Conservation (phyloP, 2,329 filamentous ascomycete genomes). For the Nemania serpens region DNA sequence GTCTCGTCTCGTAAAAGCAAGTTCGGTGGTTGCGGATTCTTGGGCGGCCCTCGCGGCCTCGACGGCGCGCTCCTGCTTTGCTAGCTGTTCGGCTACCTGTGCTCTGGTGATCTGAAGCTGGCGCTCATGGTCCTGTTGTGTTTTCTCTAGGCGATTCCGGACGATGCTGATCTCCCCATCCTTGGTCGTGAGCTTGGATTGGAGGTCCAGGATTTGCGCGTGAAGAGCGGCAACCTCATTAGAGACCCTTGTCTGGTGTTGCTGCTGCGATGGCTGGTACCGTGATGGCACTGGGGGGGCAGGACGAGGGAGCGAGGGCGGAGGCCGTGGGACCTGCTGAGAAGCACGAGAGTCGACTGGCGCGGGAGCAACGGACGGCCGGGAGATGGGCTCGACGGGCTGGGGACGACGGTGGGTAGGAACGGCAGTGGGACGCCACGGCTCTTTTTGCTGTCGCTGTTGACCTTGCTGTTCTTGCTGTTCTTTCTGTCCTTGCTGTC, state of each 20-base stretch:
- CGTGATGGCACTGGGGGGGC: constrained; percentile 40
- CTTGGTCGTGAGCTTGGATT: constrained; percentile 64
- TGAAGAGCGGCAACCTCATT: constrained; percentile 54
- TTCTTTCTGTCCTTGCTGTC: background rate
- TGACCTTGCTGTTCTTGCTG: constrained; percentile 17
- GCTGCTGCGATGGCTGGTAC: constrained; percentile 44
- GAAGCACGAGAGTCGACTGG: constrained; percentile 22
- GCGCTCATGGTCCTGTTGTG: constrained; percentile 64
- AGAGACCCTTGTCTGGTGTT: constrained; percentile 31
- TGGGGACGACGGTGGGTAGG: constrained; percentile 34
- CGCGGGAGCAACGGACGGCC: constrained; percentile 16
- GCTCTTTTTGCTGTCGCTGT: constrained; percentile 20
- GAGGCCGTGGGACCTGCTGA: constrained; percentile 35
- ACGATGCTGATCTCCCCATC: constrained; percentile 76
- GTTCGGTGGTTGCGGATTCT: constrained; percentile 68
- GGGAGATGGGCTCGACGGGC: constrained; percentile 21
- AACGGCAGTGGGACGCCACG: constrained; percentile 33
- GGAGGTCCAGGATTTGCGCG: constrained; percentile 57
- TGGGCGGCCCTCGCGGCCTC: constrained; percentile 69
- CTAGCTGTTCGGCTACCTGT: constrained; percentile 65
- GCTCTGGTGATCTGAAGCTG: constrained; percentile 66
- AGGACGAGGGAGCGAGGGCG: constrained; percentile 39
- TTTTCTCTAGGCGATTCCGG: constrained; percentile 69
- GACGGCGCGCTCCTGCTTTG: constrained; percentile 65
- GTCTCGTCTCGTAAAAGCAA: constrained; percentile 75